phyloP scores from a whole-genome alignment of 2,329 filamentous ascomycete genomes.

The Phaeophleospora eucalypticola region DNA sequence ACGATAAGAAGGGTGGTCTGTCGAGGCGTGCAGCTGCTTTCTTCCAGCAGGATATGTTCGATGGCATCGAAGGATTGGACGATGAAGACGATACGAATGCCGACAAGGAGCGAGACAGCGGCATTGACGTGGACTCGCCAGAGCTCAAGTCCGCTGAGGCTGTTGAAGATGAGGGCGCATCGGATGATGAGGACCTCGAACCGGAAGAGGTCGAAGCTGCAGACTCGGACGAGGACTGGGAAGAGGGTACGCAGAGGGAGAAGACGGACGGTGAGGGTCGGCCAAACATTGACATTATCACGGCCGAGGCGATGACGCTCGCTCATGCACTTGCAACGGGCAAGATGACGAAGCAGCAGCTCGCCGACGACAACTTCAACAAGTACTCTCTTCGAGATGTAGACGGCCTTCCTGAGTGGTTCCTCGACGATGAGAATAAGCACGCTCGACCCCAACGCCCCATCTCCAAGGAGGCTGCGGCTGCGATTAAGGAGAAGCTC shows the following conservation, averaged over 20 bases:
- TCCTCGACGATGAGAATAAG: constrained; percentile 82
- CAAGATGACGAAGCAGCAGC: constrained; percentile 70
- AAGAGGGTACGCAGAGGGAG: constrained; percentile 56
- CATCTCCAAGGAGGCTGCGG: constrained; percentile 84
- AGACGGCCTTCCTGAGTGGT: constrained; percentile 95
- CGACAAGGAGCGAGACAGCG: constrained; percentile 43
- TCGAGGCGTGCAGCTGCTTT: constrained; percentile 83
- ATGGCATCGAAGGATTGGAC: constrained; percentile 67
- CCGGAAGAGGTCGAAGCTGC: constrained; percentile 33
- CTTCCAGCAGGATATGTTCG: constrained; percentile 93
- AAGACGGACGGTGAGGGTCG: constrained; percentile 47
- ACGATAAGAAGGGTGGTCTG: constrained; percentile 52
- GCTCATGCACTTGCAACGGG: constrained; percentile 88
- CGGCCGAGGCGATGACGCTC: constrained; percentile 97
- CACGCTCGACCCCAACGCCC: constrained; percentile 84
- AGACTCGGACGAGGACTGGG: constrained; percentile 52
- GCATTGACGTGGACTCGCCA: constrained; percentile 36
- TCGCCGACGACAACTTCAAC: constrained; percentile 91
- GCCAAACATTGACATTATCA: constrained; percentile 92
- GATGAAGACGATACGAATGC: constrained; percentile 41
- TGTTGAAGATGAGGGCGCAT: constrained; percentile 18
- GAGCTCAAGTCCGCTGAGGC: constrained; percentile 21
- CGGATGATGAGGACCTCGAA: constrained; percentile 14
- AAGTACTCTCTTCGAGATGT: constrained; percentile 85
- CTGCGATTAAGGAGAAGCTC: constrained; percentile 90